Conservation (phyloP, 495 filamentous ascomycete species). For the Tuber indicum region DNA sequence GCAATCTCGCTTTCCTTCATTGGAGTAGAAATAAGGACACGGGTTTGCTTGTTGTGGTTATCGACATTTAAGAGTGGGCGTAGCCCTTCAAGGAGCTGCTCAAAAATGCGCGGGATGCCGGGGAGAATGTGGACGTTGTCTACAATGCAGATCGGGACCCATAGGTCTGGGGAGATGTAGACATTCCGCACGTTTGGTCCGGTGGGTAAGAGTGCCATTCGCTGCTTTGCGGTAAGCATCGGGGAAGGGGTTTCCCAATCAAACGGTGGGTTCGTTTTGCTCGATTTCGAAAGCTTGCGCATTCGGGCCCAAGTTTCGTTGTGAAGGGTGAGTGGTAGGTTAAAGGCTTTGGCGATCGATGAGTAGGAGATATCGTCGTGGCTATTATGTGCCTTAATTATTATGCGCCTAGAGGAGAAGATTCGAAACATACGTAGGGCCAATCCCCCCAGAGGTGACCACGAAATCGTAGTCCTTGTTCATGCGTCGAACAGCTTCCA, state of each 20-base stretch:
- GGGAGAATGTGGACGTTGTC: constrained; percentile 94
- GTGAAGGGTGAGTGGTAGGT: constrained; percentile 68
- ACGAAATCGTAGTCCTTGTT: constrained; percentile 85
- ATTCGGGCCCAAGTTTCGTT: constrained; percentile 68
- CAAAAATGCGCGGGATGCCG: constrained; percentile 79
- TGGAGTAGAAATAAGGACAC: constrained; percentile 75
- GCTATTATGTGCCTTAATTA: constrained; percentile 13
- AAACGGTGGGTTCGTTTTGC: constrained; percentile 66
- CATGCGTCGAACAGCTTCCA: constrained; percentile 80
- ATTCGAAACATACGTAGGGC: constrained; percentile 63
- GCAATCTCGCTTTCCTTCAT: constrained; percentile 79
- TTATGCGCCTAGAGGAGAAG: neutral
- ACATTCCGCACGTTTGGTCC: constrained; percentile 64
- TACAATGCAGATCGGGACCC: constrained; percentile 82
- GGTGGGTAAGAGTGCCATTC: constrained; percentile 82
- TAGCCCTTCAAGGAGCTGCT: constrained; percentile 66
- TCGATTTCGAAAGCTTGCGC: constrained; percentile 68
- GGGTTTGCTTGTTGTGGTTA: constrained; percentile 8
- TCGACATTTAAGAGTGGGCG: constrained; percentile 55
- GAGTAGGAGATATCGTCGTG: constrained; percentile 98
- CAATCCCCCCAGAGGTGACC: constrained; percentile 90
- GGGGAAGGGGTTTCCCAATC: constrained; percentile 79
- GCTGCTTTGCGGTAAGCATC: constrained; percentile 66
- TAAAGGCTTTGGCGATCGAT: constrained; percentile 86
- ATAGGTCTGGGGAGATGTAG: constrained; percentile 72